These are phyloP conservation scores for Aspergillus quadrilineatus DNA, from an alignment of 2,329 filamentous ascomycete species.

Conservation along the genomic window DNA sequence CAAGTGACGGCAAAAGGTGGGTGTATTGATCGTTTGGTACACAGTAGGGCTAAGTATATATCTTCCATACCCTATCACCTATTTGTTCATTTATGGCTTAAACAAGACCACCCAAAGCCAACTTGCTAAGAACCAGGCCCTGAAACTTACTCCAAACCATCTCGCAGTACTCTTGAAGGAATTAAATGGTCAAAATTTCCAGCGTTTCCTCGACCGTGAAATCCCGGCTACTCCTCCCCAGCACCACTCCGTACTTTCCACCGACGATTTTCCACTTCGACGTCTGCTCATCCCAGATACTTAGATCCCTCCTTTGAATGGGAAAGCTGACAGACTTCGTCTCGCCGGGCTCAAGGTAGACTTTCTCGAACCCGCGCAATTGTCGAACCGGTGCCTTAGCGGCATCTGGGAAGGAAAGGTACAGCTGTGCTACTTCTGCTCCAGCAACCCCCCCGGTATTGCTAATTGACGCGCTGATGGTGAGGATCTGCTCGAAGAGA, in stretches of 20 bases:
- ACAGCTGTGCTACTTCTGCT: constrained; percentile 57
- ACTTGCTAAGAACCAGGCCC: no score
- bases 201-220: background rate
- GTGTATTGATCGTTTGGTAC: no score
- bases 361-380: constrained; percentile 55
- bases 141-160: no score
- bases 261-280: constrained; percentile 35
- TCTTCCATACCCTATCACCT: no score
- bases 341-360: constrained; percentile 43
- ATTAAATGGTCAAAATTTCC: background rate
- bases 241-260: constrained; percentile 23
- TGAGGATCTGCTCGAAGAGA: constrained; percentile 54
- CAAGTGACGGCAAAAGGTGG: no score
- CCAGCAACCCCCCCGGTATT: constrained; percentile 53
- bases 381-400: constrained; percentile 31
- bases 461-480: constrained; percentile 46
- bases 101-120: no score
- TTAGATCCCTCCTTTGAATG: constrained; percentile 41
- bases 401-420: constrained; percentile 48
- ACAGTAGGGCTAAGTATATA: no score
- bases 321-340: constrained; percentile 44
- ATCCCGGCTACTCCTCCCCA: constrained; percentile 19
- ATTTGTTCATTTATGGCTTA: no score
- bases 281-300: constrained; percentile 34
- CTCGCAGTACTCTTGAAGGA: no score